A percentile compares a stretch with the other conserved stretches of the same genome.
Conservation (phyloP, 495 filamentous ascomycete species). For the Astrothelium subdiscretum region DNA sequence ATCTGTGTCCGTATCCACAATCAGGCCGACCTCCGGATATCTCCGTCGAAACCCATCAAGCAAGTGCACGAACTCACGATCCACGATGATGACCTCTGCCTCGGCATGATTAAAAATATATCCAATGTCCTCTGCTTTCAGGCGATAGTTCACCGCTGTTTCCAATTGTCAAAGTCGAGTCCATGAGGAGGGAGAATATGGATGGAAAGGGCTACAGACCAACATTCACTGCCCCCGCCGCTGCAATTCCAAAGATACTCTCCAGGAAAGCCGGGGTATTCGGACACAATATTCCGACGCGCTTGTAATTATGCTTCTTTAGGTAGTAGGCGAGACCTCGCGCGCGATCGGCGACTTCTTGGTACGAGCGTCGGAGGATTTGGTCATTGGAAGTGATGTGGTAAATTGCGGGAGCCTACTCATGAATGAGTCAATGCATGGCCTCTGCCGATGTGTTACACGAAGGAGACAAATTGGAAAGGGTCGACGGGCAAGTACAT, state of each 20-base stretch:
- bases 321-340: slow-evolving; percentile 80
- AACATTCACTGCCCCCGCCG: slow-evolving; percentile 71
- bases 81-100: slow-evolving; percentile 80
- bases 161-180: neutral
- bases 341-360: slow-evolving; percentile 71
- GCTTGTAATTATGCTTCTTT: slow-evolving; percentile 53
- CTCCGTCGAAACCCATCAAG: slow-evolving; percentile 49
- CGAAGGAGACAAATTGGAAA: neutral
- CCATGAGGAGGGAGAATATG: neutral
- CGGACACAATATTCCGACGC: slow-evolving; percentile 69
- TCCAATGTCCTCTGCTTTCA: slow-evolving; percentile 75
- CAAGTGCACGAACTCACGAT: slow-evolving; percentile 62
- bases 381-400: slow-evolving; percentile 73
- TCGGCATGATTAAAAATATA: slow-evolving; percentile 85
- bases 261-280: slow-evolving; percentile 95
- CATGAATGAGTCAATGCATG: neutral
- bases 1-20: slow-evolving; percentile 82
- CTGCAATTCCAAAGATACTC: slow-evolving; percentile 75
- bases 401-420: slow-evolving; percentile 67
- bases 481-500: slow-evolving; percentile 14
- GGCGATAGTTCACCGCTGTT: slow-evolving; percentile 67
- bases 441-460: neutral
- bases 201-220: slow-evolving; percentile 28
- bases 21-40: slow-evolving; percentile 50
- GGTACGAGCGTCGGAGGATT: slow-evolving; percentile 62